Conservation (phyloP, 164 flowering plant species). For the Akebia trifoliata region DNA sequence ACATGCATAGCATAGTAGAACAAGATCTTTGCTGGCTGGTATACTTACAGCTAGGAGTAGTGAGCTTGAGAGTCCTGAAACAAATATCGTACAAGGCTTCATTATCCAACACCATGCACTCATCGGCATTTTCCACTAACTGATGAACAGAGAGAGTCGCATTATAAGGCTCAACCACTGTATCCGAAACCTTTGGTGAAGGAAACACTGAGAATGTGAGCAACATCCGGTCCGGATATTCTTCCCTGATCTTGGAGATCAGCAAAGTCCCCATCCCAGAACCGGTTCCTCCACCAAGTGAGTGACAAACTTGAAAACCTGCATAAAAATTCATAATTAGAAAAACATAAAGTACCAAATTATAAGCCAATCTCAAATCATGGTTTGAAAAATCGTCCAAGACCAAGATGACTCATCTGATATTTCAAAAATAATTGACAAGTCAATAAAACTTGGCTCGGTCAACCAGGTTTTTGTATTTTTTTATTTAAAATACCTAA, state of each 20-base stretch:
- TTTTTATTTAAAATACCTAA: no score
- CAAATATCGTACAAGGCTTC: constrained; percentile 20
- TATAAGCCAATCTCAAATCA: no score
- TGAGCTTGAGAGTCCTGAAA: constrained; percentile 18
- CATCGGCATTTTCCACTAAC: constrained; percentile 19
- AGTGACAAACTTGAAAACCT: constrained; percentile 22
- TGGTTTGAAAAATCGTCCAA: no score
- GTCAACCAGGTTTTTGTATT: no score
- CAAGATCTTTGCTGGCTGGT: no score
- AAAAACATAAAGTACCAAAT: not conserved
- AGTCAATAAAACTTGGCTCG: no score
- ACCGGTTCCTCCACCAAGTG: constrained; percentile 22
- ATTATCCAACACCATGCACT: constrained; percentile 22
- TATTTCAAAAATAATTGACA: no score
- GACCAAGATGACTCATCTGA: no score
- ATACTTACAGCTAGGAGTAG: constrained; percentile 22
- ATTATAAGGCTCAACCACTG: constrained; percentile 22
- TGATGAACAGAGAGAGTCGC: constrained; percentile 24
- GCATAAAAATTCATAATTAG: not conserved
- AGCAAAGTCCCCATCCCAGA: constrained; percentile 21
- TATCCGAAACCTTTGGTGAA: constrained; percentile 21
- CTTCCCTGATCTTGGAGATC: constrained; percentile 23
- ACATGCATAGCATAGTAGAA: no score
- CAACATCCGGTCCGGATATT: constrained; percentile 21
- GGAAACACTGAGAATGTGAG: constrained; percentile 22